Percentiles rank a stretch among this genome's conserved stretches.
These are phyloP conservation scores for Kuraishia hungarica DNA, from an alignment of 805 yeast species.

Conservation along the genomic window DNA sequence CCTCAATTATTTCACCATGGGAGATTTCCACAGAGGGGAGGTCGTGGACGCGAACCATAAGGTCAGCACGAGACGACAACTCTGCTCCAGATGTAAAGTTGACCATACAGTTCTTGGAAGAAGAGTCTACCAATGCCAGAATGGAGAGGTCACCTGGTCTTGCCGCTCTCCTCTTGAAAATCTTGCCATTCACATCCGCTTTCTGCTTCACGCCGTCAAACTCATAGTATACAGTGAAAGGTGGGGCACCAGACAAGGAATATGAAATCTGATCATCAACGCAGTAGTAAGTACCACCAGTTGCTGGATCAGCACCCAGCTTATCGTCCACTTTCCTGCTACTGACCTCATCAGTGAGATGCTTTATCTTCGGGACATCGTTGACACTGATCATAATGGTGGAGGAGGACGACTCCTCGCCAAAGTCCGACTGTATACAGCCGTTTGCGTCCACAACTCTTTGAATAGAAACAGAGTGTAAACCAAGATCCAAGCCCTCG, in stretches of 20 bases:
- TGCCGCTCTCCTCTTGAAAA: conserved; percentile 64
- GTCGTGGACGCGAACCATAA: conserved; percentile 30
- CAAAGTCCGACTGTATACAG: conserved; percentile 43
- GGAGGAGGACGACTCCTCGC: conserved; percentile 21
- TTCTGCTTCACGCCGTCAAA: conserved; percentile 57
- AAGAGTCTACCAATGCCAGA: conserved; percentile 62
- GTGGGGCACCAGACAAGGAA: conserved; percentile 69
- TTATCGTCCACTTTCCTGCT: not conserved
- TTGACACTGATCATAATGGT: conserved; percentile 53
- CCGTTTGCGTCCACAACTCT: conserved; percentile 62
- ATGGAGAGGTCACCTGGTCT: conserved; percentile 72
- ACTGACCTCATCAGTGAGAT: conserved; percentile 18
- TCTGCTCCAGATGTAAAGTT: conserved; percentile 37
- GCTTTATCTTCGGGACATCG: conserved; percentile 63
- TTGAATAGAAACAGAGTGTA: conserved; percentile 50
- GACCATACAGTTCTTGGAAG: conserved; percentile 62
- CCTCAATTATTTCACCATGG: conserved; percentile 67
- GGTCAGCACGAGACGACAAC: conserved; percentile 18
- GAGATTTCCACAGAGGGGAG: conserved; percentile 73
- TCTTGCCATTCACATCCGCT: conserved; percentile 32
- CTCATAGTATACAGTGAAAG: conserved; percentile 66
- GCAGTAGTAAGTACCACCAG: conserved; percentile 64
- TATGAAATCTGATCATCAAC: conserved; percentile 87
- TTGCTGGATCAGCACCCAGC: conserved; percentile 10
- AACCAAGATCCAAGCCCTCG: conserved; percentile 56